A percentile compares a stretch with the other conserved stretches of the same genome.
These are phyloP conservation scores for Fusarium avenaceum DNA, from an alignment of 2,329 filamentous ascomycete genomes.

Conservation along the genomic window DNA sequence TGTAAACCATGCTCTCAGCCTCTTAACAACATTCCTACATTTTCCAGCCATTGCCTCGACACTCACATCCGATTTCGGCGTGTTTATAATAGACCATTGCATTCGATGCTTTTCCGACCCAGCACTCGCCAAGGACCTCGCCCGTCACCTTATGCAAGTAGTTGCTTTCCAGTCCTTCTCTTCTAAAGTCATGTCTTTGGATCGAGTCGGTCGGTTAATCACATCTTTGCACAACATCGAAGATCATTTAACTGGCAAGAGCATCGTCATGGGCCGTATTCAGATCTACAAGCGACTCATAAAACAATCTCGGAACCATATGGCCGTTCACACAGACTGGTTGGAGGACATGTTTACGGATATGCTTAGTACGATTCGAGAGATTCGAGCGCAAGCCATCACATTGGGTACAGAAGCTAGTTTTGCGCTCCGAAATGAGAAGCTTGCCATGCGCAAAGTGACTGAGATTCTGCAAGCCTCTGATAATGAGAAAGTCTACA, in stretches of 20 bases:
- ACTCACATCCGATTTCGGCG: slow-evolving; percentile 82
- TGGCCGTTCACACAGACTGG: slow-evolving; percentile 83
- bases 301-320: slow-evolving; percentile 76
- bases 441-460: slow-evolving; percentile 74
- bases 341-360: slow-evolving; percentile 84
- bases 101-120: slow-evolving; percentile 79
- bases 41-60: slow-evolving; percentile 77
- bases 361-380: slow-evolving; percentile 82
- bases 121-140: slow-evolving; percentile 79
- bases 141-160: slow-evolving; percentile 84
- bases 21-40: slow-evolving; percentile 83
- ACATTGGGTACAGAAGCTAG: slow-evolving; percentile 79
- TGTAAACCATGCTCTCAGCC: slow-evolving; percentile 80
- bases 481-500: slow-evolving; percentile 70
- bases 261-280: slow-evolving; percentile 81
- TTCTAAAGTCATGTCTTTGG: slow-evolving; percentile 77
- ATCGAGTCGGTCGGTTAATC: slow-evolving; percentile 79
- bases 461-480: slow-evolving; percentile 71
- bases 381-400: slow-evolving; percentile 82
- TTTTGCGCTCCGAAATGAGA: slow-evolving; percentile 76
- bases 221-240: slow-evolving; percentile 79
- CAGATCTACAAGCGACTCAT: slow-evolving; percentile 83
- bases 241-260: slow-evolving; percentile 81
- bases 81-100: slow-evolving; percentile 84
- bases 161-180: slow-evolving; percentile 85